These are phyloP conservation scores for Trichoderma erinaceum DNA, from an alignment of 495 filamentous ascomycete genomes.

Conservation along the genomic window DNA sequence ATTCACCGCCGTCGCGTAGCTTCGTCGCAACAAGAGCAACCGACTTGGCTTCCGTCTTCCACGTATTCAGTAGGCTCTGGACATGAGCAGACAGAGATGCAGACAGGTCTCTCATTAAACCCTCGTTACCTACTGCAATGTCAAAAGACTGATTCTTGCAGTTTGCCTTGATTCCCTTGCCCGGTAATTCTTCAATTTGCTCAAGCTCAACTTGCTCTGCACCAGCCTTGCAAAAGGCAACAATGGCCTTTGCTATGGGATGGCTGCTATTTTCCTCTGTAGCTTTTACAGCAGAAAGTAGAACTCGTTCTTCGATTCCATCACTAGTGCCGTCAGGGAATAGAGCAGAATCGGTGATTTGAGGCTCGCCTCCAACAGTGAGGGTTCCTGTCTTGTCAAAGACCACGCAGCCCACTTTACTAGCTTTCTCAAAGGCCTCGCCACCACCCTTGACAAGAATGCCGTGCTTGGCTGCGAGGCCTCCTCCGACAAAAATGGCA, in stretches of 20 bases:
- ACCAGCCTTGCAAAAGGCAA: slow-evolving; percentile 52
- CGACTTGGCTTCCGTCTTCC: slow-evolving; percentile 68
- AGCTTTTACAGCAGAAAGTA: slow-evolving; percentile 50
- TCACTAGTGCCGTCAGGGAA: slow-evolving; percentile 36
- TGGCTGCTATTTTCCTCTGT: slow-evolving; percentile 83
- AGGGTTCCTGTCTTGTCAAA: slow-evolving; percentile 97
- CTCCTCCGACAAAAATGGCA: slow-evolving; percentile 85
- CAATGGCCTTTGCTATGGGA: slow-evolving; percentile 79
- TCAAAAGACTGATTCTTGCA: slow-evolving; percentile 52
- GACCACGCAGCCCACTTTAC: slow-evolving; percentile 74
- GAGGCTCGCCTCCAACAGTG: slow-evolving; percentile 76
- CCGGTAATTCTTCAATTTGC: slow-evolving; percentile 67
- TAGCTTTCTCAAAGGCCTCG: slow-evolving; percentile 92
- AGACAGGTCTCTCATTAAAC: slow-evolving; percentile 51
- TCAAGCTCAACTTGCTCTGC: slow-evolving; percentile 32
- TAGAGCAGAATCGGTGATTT: slow-evolving; percentile 64
- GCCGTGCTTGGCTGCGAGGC: slow-evolving; percentile 78
- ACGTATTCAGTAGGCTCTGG: slow-evolving; percentile 47
- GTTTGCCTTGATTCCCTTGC: slow-evolving; percentile 70
- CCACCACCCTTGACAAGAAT: slow-evolving; percentile 94
- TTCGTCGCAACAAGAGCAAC: slow-evolving; percentile 60
- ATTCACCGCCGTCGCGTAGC: slow-evolving; percentile 21
- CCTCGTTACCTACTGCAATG: slow-evolving; percentile 79
- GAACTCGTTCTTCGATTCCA: slow-evolving; percentile 21
- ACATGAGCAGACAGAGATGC: slow-evolving; percentile 31